Evolutionary conservation across 805 yeast species (phyloP), one percentile per base, ranked within the genome.

Genomic region (Candida ortonii): DNA sequence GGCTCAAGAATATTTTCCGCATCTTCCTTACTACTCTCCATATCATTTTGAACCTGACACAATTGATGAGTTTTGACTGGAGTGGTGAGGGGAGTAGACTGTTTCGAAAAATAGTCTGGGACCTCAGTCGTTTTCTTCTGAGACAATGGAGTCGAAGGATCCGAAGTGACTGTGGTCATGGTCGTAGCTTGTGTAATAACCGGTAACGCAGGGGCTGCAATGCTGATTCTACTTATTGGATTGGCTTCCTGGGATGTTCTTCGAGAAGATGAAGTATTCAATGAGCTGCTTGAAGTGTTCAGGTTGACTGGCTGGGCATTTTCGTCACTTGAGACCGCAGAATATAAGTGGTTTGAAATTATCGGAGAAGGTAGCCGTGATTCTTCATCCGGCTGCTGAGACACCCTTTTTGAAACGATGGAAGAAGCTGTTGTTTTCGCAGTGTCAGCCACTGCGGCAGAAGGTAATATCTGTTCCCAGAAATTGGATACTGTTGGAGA

Each of bases 131-230:
- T 41, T 22, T 26, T 31, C 13, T 39, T 39, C 12, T 40, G 33
- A 5, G 47, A 30, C 7, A 31, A 24, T 1, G 55, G 50, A 3
- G 51, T 46, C 1, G 48, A 30, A 8, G 52, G 49, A 15, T 37
- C 52, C 2, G 55, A 44, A 7, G 60, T 43, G 12, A 50, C 46
- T 0, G 62, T 58, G 2, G 52, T 55, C 27, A 53, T 46, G 2
- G 65, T 60, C 1, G 65, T 60, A 11, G 65, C 61, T 25, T 56
- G 61, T 2, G 65, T 59, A 2, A 60, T 58, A 6, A 59, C 58
- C 10, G 65, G 65, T 19, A 60, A 37, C 1, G 65, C 65, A 10
- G 64, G 62, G 1, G 60, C 46, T 1, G 62, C 61, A 7, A 57
- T 33, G 18, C 58, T 46, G 15, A 60, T 44, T 33, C 52, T 49